phyloP scores from a whole-genome alignment of 2,329 filamentous ascomycete genomes.

The Sporothrix pseudoabietina region DNA sequence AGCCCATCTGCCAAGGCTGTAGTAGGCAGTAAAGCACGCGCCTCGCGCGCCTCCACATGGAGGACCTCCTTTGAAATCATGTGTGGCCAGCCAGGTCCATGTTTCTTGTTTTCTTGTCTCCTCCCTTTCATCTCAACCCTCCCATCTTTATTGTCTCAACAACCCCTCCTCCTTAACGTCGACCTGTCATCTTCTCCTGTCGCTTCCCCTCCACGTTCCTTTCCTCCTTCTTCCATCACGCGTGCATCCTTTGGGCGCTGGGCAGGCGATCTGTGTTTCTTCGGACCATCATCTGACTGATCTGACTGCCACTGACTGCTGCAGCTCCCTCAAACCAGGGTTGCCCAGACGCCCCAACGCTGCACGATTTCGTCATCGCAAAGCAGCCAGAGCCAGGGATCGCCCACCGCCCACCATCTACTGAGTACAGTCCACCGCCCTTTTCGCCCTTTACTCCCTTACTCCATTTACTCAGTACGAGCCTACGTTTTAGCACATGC shows the following conservation, averaged over 20 bases:
- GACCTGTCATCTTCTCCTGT: neutral
- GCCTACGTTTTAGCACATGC: neutral
- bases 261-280: neutral
- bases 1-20: neutral
- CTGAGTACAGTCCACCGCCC: neutral
- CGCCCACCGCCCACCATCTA: neutral
- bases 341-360: neutral
- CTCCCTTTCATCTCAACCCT: neutral
- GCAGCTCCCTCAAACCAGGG: neutral
- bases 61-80: neutral
- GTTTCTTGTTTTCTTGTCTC: neutral
- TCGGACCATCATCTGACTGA: neutral
- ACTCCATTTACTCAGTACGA: neutral
- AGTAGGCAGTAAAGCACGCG: neutral
- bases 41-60: neutral
- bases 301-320: neutral
- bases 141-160: neutral
- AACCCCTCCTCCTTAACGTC: neutral
- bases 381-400: no score
- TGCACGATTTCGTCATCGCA: constrained; percentile 26
- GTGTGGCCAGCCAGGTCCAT: neutral
- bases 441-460: neutral
- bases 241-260: neutral
- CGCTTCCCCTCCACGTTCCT: neutral
- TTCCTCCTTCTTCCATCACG: neutral